Base-by-base conservation (phyloP, 257 asterid species). In the Nyctanthes arbortristis region DNA sequence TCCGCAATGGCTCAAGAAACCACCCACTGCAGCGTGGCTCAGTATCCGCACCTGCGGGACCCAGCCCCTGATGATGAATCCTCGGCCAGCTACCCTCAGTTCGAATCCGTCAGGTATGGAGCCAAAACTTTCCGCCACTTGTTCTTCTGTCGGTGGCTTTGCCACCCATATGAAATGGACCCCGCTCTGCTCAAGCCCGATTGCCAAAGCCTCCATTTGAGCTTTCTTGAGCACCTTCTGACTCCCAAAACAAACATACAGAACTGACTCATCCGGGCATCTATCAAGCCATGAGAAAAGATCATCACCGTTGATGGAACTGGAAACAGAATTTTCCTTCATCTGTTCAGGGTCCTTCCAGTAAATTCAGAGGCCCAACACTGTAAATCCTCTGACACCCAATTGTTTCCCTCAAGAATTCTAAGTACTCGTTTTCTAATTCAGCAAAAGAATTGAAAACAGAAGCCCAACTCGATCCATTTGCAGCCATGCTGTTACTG, bases 1-100 rank as follows among this genome's bases (percentile, higher is more conserved):
- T 0, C 98, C 98, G 1, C 95, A 92, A 4, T 92, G 98, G 67
- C 92, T 85, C 75, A 92, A 12, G 56, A 87, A 89, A 7, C 92
- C 90, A 2, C 89, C 80, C 9, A 89, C 84, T 0, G 93, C 88
- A 3, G 69, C 82, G 60, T 92, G 98, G 33, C 79, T 70, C 75
- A 92, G 74, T 75, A 89, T 89, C 7, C 31, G 66, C 56, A 69
- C 80, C 52, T 92, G 98, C 0, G 91, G 91, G 10, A 92, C 96
- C 97, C 98, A 89, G 0, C 89, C 96, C 31, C 66, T 80, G 34
- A 89, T 28, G 4, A 92, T 78, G 1, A 83, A 63, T 0, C 96
- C 96, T 24, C 67, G 77, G 0, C 81, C 85, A 0, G 2, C 9
- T 0, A 92, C 89, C 64, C 88, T 81, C 0, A 28, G 73, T 74